Base-by-base conservation (phyloP, 2,329 filamentous ascomycete species). In the Aspergillus quadricinctus region DNA sequence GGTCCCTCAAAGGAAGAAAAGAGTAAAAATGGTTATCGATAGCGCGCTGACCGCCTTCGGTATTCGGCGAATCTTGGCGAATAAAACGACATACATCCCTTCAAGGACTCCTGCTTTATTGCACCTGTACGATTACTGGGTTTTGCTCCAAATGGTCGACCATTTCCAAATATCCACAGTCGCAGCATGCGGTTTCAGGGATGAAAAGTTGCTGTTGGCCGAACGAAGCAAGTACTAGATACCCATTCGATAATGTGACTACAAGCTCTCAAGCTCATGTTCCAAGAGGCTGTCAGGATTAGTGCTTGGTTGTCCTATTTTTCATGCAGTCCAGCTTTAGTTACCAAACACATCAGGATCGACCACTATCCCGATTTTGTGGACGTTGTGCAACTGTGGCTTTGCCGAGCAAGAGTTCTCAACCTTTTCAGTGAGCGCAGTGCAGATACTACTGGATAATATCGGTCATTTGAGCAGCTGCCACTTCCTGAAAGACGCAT, bases 11-110 rank as follows among this genome's bases (percentile, higher is more conserved):
- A 19, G 43, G 23, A 25, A 23, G 54, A 61, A 61, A 58, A 56
- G 49, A 49, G 54, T 27, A 57, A 61, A 56, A 54, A 31, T 48
- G 56, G 59, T 63, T 64, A 64, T 64, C 62, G 62, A 64, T 63
- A 63, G 60, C 48, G 28, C n/a, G 4, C 19, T 55, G 51, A 63
- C 61, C 61, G 61, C 61, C 61, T 63, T 61, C 28, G 17, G 21
- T 19, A n/a, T 21, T 40, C 23, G 29, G 49, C 49, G 9, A 21
- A 10, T 21, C 29, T 40, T 37, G 49, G 29, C n/a, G n/a, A n/a
- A n/a, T n/a, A n/a, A n/a, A n/a, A n/a, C 21, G 8, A 50, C 8
- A 45, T 45, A 19, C 17, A 35, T 50, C 5, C 9, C 7, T 37
- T 37, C 23, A 3, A 7, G 31, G 17, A 14, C 31, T 37, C 31